A percentile compares a stretch with the other conserved stretches of the same genome.
phyloP scores from a whole-genome alignment of 2,329 filamentous ascomycete species.

The Sodiomyces alkalinus region DNA sequence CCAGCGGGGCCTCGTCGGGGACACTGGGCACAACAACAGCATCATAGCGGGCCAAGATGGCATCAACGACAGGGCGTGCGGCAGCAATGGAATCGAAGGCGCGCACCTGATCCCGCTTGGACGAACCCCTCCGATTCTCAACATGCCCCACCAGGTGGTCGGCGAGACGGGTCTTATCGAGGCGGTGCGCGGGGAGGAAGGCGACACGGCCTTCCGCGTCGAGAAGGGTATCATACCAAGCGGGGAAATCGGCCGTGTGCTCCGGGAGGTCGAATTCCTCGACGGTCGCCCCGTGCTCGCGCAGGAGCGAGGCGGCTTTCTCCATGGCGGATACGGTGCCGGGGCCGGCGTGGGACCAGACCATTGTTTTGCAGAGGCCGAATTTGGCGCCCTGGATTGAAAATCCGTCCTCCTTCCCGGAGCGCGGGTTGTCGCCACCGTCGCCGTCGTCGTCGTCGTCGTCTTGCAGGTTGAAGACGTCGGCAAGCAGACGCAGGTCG shows the following conservation, averaged over 20 bases:
- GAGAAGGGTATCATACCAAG: slow-evolving; percentile 37
- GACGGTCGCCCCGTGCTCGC: slow-evolving; percentile 33
- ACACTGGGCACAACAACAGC: slow-evolving; percentile 42
- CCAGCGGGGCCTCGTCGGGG: slow-evolving; percentile 39
- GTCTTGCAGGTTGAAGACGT: slow-evolving; percentile 37
- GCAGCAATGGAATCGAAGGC: slow-evolving; percentile 36
- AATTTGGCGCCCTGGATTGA: slow-evolving; percentile 33
- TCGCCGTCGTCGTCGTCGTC: slow-evolving; percentile 19
- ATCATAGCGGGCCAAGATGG: slow-evolving; percentile 29
- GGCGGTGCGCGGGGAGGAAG: slow-evolving; percentile 37
- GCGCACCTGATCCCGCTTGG: slow-evolving; percentile 30
- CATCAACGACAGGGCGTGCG: slow-evolving; percentile 34
- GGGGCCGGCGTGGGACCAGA: slow-evolving; percentile 31
- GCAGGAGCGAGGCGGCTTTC: slow-evolving; percentile 22
- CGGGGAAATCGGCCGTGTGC: slow-evolving; percentile 29
- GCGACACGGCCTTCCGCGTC: slow-evolving; percentile 33
- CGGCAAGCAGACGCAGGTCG: slow-evolving; percentile 41
- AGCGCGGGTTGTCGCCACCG: no score
- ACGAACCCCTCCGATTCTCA: slow-evolving; percentile 27
- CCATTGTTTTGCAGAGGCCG: slow-evolving; percentile 35
- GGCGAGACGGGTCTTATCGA: slow-evolving; percentile 30
- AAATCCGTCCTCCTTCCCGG: no score
- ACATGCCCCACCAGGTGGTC: slow-evolving; percentile 31
- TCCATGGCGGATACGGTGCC: slow-evolving; percentile 27
- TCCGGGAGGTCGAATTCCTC: slow-evolving; percentile 38